phyloP scores from a whole-genome alignment of 2,329 filamentous ascomycete species.

The Penicillium sp. region DNA sequence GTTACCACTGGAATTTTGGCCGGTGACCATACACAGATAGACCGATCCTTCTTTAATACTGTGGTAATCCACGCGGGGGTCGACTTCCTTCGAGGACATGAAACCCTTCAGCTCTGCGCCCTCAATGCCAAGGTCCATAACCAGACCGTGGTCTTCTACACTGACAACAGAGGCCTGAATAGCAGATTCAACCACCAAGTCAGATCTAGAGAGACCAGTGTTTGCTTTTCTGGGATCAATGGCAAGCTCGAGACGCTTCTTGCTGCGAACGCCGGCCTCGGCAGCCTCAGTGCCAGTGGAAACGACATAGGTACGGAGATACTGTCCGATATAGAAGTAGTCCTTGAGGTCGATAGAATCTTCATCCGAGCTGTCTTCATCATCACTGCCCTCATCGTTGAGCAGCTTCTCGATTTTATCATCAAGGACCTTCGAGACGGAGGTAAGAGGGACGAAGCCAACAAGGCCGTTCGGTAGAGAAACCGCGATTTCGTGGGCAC shows the following conservation, averaged over 20 bases:
- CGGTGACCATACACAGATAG: conserved; percentile 76
- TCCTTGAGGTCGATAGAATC: conserved; percentile 69
- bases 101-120: conserved; percentile 73
- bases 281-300: conserved; percentile 64
- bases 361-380: conserved; percentile 50
- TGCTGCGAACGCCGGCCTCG: conserved; percentile 60
- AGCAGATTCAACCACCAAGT: conserved; percentile 71
- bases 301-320: conserved; percentile 77
- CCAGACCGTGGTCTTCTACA: conserved; percentile 91
- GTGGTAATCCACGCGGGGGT: conserved; percentile 62
- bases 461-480: conserved; percentile 89
- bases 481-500: conserved; percentile 72
- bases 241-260: conserved; percentile 83
- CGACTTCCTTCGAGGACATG: conserved; percentile 79
- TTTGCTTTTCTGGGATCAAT: conserved; percentile 79
- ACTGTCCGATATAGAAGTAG: conserved; percentile 82
- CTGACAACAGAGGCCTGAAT: conserved; percentile 86
- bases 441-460: conserved; percentile 86
- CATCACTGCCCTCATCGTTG: conserved; percentile 58
- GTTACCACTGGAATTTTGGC: conserved; percentile 73
- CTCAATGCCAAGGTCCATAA: conserved; percentile 85
- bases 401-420: conserved; percentile 68
- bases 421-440: conserved; percentile 80
- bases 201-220: conserved; percentile 67
- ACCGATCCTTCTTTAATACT: conserved; percentile 79